Conservation (phyloP, 495 filamentous ascomycete genomes). For the Lasiosphaeria ovina region DNA sequence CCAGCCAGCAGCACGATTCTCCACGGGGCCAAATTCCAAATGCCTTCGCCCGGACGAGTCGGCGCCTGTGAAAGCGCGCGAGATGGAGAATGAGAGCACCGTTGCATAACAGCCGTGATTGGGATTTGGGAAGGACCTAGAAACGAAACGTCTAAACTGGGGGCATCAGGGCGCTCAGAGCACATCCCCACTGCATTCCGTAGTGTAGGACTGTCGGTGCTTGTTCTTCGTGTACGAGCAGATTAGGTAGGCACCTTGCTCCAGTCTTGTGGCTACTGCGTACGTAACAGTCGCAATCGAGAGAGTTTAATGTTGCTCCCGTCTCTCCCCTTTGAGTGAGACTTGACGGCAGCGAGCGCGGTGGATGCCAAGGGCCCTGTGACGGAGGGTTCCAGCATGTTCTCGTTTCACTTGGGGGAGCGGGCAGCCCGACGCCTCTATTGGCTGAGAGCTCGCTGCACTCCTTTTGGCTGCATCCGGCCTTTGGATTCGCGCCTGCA, state of each 20-base stretch:
- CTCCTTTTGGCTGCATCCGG: slow-evolving; percentile 27
- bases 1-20: slow-evolving; percentile 6
- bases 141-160: not conserved
- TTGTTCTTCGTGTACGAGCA: too few species aligned
- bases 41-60: not conserved
- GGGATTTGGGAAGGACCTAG: slow-evolving; percentile 8
- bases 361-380: not conserved
- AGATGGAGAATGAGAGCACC: slow-evolving; percentile 10
- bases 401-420: slow-evolving; percentile 27
- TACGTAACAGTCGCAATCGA: not conserved
- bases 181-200: too few species aligned
- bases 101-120: slow-evolving; percentile 11
- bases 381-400: slow-evolving; percentile 18
- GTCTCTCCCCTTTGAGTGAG: not conserved
- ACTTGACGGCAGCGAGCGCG: not conserved
- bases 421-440: slow-evolving; percentile 9
- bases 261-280: too few species aligned
- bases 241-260: too few species aligned
- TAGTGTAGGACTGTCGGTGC: too few species aligned
- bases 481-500: slow-evolving; percentile 14
- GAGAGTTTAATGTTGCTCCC: not conserved
- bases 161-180: slow-evolving; percentile 1
- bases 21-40: slow-evolving; percentile 1
- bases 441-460: slow-evolving; percentile 24
- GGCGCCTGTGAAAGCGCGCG: slow-evolving; percentile 9